A percentile compares a stretch with the other conserved stretches of the same genome.
Evolutionary conservation across 2,329 filamentous ascomycete species (phyloP).

Genomic region (Diaporthe sp.): DNA sequence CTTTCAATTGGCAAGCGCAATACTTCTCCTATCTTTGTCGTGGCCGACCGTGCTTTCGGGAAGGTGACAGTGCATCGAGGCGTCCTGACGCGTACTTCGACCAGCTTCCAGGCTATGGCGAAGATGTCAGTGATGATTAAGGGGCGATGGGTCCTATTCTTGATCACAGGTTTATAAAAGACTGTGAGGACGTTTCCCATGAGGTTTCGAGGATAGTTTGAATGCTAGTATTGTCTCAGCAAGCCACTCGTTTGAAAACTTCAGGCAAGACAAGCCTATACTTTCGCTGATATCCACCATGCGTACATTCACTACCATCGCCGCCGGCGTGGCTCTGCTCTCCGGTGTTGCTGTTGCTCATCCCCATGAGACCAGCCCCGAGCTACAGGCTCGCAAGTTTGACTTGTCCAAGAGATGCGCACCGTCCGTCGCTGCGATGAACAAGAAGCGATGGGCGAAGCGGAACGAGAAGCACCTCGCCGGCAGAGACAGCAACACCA

Average conservation of each 20-base stretch:
- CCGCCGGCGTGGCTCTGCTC: conserved; percentile 34
- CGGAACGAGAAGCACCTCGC: conserved; percentile 41
- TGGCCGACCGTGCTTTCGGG: not conserved
- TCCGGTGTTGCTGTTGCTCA: conserved; percentile 40
- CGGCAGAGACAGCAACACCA: conserved; percentile 42
- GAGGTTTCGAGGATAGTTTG: not conserved
- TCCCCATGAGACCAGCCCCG: conserved; percentile 39
- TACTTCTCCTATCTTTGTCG: conserved; percentile 9
- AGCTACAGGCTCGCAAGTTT: conserved; percentile 43
- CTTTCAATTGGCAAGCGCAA: conserved; percentile 16
- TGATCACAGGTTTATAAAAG: not conserved
- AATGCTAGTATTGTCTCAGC: not conserved
- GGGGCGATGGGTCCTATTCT: not conserved
- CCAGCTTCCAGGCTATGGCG: not conserved
- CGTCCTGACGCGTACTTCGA: conserved; percentile 21
- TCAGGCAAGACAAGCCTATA: not conserved
- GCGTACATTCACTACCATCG: conserved; percentile 5
- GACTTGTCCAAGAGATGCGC: conserved; percentile 46
- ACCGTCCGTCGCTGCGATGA: conserved; percentile 44
- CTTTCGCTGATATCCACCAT: conserved; percentile 1
- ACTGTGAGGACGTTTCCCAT: not conserved
- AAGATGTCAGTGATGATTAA: not conserved
- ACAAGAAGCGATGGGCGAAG: conserved; percentile 43
- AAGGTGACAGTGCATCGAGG: conserved; percentile 2
- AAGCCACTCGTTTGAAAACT: conserved; percentile 14